These are phyloP conservation scores for Psilocybe sp. DNA, from an alignment of 768 basidiomycete species.

Conservation along the genomic window DNA sequence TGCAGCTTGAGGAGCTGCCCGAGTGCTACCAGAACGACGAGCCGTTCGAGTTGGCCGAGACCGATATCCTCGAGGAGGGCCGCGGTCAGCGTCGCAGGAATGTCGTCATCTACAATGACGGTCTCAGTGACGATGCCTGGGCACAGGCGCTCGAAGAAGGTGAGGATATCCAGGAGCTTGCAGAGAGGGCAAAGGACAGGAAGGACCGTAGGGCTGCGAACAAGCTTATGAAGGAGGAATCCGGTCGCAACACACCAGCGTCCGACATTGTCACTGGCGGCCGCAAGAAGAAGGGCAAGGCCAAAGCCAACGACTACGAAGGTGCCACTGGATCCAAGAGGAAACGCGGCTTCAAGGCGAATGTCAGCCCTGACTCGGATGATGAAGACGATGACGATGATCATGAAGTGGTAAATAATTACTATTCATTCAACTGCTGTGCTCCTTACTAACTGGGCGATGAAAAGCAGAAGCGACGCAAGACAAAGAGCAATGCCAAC, in stretches of 20 bases:
- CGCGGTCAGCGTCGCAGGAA: slow-evolving; percentile 83
- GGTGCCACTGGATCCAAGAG: slow-evolving; percentile 59
- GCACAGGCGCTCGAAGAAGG: slow-evolving; percentile 81
- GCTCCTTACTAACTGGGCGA: neutral
- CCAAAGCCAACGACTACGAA: slow-evolving; percentile 52
- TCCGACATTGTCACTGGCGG: slow-evolving; percentile 56
- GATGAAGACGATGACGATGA: slow-evolving; percentile 69
- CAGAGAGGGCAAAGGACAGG: slow-evolving; percentile 61
- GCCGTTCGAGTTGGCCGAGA: slow-evolving; percentile 63
- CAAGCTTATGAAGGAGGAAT: slow-evolving; percentile 57
- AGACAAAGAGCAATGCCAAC: slow-evolving; percentile 46
- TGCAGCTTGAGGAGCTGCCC: slow-evolving; percentile 87
- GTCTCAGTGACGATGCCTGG: slow-evolving; percentile 92
- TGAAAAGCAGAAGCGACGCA: slow-evolving; percentile 73
- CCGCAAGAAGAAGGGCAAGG: slow-evolving; percentile 71
- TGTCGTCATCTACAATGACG: slow-evolving; percentile 90
- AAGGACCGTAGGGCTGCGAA: slow-evolving; percentile 61
- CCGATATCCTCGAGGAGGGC: slow-evolving; percentile 70
- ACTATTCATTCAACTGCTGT: neutral
- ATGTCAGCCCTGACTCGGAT: slow-evolving; percentile 76
- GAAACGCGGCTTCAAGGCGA: slow-evolving; percentile 69
- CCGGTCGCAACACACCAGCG: slow-evolving; percentile 61
- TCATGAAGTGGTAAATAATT: slow-evolving; percentile 54
- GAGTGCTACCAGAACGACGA: slow-evolving; percentile 87
- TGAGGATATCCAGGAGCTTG: slow-evolving; percentile 73